These are phyloP conservation scores for Alternaria gaisen DNA, from an alignment of 2,329 filamentous ascomycete genomes.

Conservation along the genomic window DNA sequence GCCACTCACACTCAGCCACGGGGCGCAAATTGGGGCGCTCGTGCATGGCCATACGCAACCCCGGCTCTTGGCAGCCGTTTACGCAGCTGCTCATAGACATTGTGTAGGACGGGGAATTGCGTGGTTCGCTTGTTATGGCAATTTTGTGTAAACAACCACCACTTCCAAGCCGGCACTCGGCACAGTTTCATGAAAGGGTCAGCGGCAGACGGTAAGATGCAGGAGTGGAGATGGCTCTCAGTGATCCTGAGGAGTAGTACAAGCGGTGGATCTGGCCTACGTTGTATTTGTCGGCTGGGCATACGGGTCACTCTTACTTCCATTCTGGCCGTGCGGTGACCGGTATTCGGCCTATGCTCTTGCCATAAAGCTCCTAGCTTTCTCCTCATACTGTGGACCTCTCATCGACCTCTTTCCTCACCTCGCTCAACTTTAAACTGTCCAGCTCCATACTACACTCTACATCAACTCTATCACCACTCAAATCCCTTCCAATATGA, in stretches of 20 bases:
- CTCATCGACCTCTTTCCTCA: not conserved
- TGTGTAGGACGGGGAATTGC: slow-evolving; percentile 4
- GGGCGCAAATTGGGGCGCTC: slow-evolving; percentile 22
- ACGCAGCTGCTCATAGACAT: not conserved
- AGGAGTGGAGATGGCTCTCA: not conserved
- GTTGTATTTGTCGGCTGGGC: slow-evolving; percentile 5
- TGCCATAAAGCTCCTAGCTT: slow-evolving; percentile 20
- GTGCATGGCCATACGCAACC: slow-evolving; percentile 20
- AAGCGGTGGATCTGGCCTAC: slow-evolving; percentile 1
- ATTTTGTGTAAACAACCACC: not conserved
- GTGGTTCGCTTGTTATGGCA: not conserved
- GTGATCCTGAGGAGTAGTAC: not conserved
- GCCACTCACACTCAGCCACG: slow-evolving; percentile 34
- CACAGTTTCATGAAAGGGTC: not conserved
- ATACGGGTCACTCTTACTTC: not conserved
- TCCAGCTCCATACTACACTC: not conserved
- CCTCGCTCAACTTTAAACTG: not conserved
- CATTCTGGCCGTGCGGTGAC: not conserved
- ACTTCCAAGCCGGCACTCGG: slow-evolving; percentile 27
- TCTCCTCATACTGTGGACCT: not conserved
- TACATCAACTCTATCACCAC: not conserved
- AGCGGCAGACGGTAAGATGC: not conserved
- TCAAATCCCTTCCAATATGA: slow-evolving; percentile 25
- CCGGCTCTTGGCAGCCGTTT: slow-evolving; percentile 14
- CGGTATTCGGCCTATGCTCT: not conserved